Base-by-base conservation (phyloP, 805 yeast species). In the Cyberlindnera mississippiensis region DNA sequence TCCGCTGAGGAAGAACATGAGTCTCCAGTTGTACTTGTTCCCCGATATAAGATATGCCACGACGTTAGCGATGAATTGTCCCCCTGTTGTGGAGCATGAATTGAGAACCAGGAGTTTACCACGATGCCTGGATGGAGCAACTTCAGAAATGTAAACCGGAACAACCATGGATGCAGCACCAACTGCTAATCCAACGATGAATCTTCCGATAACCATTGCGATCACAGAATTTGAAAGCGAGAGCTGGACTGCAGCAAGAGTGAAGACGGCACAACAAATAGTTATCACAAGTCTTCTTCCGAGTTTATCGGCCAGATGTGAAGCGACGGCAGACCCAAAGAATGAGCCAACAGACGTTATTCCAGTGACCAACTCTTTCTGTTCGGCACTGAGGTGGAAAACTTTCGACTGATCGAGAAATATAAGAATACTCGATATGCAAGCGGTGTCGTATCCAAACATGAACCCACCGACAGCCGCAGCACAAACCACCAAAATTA, bases 151-250 rank as follows among this genome's bases (percentile, higher is more conserved):
- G 53, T 73, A 77, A 12, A 76, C 68, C 0, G 83, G 91, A 3
- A 80, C 78, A 31, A 80, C 68, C 52, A 82, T 84, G 0, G 89
- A 75, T 6, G 85, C 82, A 20, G 75, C 73, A 13, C 93, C 93
- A 18, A 85, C 80, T 8, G 84, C 88, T 19, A 81, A 53, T n/a
- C 90, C 90, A 13, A 84, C 74, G 26, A 80, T 59, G 24, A 76
- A 69, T 44, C 91, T 68, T 1, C 91, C 91, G 37, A 67, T 12
- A 27, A 70, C 60, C 42, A 75, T 53, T 46, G 66, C 68, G 42
- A 59, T 48, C 56, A 78, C 67, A 12, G 64, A 59, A 17, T 56
- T 44, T 2, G 67, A 51, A 12, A 75, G 53, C 0, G 78, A 61
- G 58, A 78, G 72, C 54, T 73, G 72, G 14, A 76, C 48, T 2